Percentiles rank a stretch among this genome's conserved stretches.
Evolutionary conservation across 164 flowering plant genomes (phyloP).

Genomic region (Nymphaea thermarum): DNA sequence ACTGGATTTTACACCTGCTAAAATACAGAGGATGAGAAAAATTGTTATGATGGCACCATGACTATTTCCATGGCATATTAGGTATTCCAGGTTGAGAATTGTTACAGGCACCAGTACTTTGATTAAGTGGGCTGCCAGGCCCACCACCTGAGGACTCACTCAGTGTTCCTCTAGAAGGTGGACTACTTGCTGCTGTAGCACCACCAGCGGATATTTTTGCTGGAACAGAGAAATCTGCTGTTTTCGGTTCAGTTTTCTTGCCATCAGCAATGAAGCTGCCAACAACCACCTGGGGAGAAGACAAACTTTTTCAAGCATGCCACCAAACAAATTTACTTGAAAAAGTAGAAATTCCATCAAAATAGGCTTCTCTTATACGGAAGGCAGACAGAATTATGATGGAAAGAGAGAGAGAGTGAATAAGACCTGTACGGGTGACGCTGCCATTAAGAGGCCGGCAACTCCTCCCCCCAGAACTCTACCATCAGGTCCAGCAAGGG

Average conservation of each 20-base stretch:
- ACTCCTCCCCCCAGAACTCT: conserved; percentile 88
- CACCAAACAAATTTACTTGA: no score
- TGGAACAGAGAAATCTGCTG: conserved; percentile 24
- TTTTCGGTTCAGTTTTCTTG: conserved; percentile 32
- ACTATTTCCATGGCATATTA: conserved; percentile 54
- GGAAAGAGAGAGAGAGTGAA: not conserved
- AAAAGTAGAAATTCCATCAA: no score
- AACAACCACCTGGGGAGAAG: conserved; percentile 50
- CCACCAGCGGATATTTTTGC: conserved; percentile 18
- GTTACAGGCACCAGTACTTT: conserved; percentile 29
- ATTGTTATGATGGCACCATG: not conserved
- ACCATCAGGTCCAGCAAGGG: conserved; percentile 84
- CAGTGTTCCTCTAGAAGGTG: conserved; percentile 60
- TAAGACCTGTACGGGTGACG: conserved; percentile 80
- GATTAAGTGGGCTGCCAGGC: conserved; percentile 74
- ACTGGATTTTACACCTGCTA: not conserved
- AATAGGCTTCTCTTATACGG: no score
- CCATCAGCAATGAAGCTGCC: conserved; percentile 66
- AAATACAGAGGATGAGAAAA: not conserved
- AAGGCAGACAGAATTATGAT: no score
- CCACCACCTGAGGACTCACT: conserved; percentile 80
- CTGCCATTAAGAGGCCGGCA: conserved; percentile 78
- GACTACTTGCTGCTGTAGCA: conserved; percentile 40
- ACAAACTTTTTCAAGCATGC: not conserved
- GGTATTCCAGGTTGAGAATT: conserved; percentile 28